Evolutionary conservation across 2,329 filamentous ascomycete genomes (phyloP), one percentile per base, ranked within the genome.

Genomic region (Arthrocladium fulminans): DNA sequence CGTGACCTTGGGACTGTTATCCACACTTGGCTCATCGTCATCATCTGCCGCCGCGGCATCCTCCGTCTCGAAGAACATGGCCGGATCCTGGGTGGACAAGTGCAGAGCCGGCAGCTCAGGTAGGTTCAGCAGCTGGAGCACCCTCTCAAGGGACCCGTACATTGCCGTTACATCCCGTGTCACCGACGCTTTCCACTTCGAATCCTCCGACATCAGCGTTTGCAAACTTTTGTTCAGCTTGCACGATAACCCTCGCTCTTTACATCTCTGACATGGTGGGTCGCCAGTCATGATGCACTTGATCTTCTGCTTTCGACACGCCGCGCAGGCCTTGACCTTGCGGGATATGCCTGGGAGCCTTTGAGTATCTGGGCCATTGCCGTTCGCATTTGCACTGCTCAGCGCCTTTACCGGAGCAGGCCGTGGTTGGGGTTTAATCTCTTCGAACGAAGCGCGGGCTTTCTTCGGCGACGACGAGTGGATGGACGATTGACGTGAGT

Each of bases 261-360:
- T 64, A 59, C 73, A 76, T 50, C 73, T 61, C 49, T 70, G 70
- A 56, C 73, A 76, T 13, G 67, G 65, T 23, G 71, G 66, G 23
- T 73, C 71, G 24, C 67, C 67, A 34, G 69, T 65, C 71, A 76
- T 75, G 47, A 75, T 69, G 59, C 73, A 76, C 59, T 73, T 73
- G 52, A 66, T 66, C 63, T 76, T 76, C 53, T 75, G 73, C 49
- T 73, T 71, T 51, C 74, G 70, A 57, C 73, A 76, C 53, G 73
- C 70, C 8, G 73, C 74, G 57, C 73, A 76, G 23, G 73, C 73
- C 35, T 68, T 66, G 56, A 70, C 68, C 55, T 67, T 66, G 50
- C 68, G 65, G 20, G 67, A 70, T 29, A 71, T 70, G 19, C 57
- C 55, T 4, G 57, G 57, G 25, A 59, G 40, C 38, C 52, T 59